A percentile compares a stretch with the other conserved stretches of the same genome.
Evolutionary conservation across 352 stramenopile species (phyloP).

Genomic region (Globisporangium nodosum): DNA sequence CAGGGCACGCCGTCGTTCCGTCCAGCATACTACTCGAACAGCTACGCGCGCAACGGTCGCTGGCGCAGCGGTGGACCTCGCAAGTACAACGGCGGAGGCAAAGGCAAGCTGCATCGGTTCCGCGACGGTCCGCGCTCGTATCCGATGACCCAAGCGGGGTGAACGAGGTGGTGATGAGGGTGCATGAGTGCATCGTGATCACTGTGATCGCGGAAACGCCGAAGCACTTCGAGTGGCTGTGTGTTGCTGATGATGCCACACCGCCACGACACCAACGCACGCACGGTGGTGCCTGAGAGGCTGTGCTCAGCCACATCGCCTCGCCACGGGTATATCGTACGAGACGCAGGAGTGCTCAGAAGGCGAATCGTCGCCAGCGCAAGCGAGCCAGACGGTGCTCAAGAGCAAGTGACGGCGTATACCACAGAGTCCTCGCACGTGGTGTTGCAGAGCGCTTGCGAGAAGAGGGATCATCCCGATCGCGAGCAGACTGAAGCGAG

Average conservation of each 20-base stretch:
- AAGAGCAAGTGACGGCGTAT: neutral
- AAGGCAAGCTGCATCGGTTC: constrained; percentile 31
- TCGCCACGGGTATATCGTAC: neutral
- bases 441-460: too few relatives aligned
- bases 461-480: neutral
- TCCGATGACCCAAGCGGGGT: constrained; percentile 12
- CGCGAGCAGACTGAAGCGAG: neutral
- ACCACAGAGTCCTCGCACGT: neutral
- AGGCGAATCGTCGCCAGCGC: neutral
- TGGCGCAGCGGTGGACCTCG: constrained; percentile 37
- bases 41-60: constrained; percentile 42
- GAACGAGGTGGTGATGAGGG: neutral
- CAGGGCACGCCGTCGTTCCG: constrained; percentile 41
- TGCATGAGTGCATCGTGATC: neutral
- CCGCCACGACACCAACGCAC: neutral
- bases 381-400: neutral
- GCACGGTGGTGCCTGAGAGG: too few relatives aligned
- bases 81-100: constrained; percentile 39
- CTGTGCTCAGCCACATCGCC: neutral
- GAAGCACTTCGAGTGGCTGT: neutral
- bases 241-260: neutral
- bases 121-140: constrained; percentile 13
- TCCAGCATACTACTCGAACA: constrained; percentile 36
- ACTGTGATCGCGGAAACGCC: neutral
- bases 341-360: neutral